A percentile compares a stretch with the other conserved stretches of the same genome.
phyloP scores from a whole-genome alignment of 495 filamentous ascomycete species.

The Hyaloscypha variabilis region DNA sequence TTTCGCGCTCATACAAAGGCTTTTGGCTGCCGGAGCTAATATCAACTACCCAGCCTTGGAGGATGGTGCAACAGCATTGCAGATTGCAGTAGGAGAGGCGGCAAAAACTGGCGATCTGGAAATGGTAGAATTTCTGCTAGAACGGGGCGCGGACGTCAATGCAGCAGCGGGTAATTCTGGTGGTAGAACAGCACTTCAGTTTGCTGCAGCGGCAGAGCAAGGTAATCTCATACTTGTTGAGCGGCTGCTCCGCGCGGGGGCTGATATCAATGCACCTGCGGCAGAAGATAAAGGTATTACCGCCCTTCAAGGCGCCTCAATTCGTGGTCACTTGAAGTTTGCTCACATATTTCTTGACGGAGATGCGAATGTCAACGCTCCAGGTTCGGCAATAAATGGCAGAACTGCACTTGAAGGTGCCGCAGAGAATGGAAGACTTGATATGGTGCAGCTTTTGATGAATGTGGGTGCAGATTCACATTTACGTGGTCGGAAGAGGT shows the following conservation, averaged over 20 bases:
- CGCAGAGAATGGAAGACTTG: slow-evolving; percentile 17
- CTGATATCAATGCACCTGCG: slow-evolving; percentile 22
- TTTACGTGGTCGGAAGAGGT: neutral
- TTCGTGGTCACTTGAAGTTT: slow-evolving; percentile 22
- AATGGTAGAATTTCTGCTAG: slow-evolving; percentile 4
- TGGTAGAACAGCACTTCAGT: slow-evolving; percentile 8
- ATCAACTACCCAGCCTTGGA: neutral
- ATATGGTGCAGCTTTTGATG: slow-evolving; percentile 22
- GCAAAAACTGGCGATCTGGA: slow-evolving; percentile 11
- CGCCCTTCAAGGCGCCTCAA: slow-evolving; percentile 24
- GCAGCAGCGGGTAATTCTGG: neutral
- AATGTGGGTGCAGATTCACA: slow-evolving; percentile 3
- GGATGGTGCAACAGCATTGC: neutral
- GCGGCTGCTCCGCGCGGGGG: slow-evolving; percentile 7
- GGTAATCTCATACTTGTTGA: slow-evolving; percentile 19
- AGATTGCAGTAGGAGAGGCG: slow-evolving; percentile 29
- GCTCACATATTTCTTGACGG: slow-evolving; percentile 19
- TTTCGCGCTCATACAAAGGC: too few relatives aligned
- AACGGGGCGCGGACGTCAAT: slow-evolving; percentile 10
- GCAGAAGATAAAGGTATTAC: slow-evolving; percentile 15
- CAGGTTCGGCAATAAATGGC: slow-evolving; percentile 5
- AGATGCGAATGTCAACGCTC: slow-evolving; percentile 24
- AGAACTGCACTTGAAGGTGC: slow-evolving; percentile 36
- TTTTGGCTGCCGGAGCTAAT: too few relatives aligned
- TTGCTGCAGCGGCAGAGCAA: slow-evolving; percentile 1